Evolutionary conservation across 1,284 basidiomycete species (phyloP).

Genomic region (Inonotus obliquus): DNA sequence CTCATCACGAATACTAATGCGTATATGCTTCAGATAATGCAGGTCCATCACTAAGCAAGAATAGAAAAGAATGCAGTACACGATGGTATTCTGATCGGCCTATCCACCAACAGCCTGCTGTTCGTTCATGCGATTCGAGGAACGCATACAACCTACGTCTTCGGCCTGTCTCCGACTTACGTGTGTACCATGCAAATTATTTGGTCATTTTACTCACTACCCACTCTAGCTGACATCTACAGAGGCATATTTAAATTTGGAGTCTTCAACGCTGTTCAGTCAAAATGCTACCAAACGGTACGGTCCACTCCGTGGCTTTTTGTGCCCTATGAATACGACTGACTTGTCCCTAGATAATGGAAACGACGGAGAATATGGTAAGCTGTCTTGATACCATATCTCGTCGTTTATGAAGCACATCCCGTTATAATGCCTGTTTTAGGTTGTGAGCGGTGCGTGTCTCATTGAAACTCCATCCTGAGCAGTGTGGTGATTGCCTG

Average conservation of each 20-base stretch:
- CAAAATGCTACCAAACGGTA: slow-evolving; percentile 74
- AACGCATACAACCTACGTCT: slow-evolving; percentile 47
- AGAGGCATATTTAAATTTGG: slow-evolving; percentile 81
- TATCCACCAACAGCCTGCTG: neutral
- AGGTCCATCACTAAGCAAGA: too few species aligned
- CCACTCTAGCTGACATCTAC: slow-evolving; percentile 68
- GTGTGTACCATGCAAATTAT: slow-evolving; percentile 37
- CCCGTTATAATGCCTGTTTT: slow-evolving; percentile 17
- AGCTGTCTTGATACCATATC: slow-evolving; percentile 17
- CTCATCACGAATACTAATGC: neutral
- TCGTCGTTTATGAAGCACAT: neutral
- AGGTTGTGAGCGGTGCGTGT: slow-evolving; percentile 73
- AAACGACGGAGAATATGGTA: slow-evolving; percentile 73
- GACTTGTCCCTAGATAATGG: slow-evolving; percentile 48
- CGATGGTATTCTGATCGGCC: neutral
- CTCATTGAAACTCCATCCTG: slow-evolving; percentile 7
- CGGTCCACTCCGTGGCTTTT: slow-evolving; percentile 23
- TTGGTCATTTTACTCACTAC: neutral
- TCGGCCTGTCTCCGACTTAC: slow-evolving; percentile 66
- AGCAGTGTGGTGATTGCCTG: slow-evolving; percentile 5
- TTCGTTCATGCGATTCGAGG: slow-evolving; percentile 28
- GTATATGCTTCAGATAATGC: slow-evolving; percentile 10
- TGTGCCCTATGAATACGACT: neutral
- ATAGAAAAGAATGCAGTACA: neutral
- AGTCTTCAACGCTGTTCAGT: slow-evolving; percentile 88